Conservation (phyloP, 768 basidiomycete species). For the Saitozyma podzolica region DNA sequence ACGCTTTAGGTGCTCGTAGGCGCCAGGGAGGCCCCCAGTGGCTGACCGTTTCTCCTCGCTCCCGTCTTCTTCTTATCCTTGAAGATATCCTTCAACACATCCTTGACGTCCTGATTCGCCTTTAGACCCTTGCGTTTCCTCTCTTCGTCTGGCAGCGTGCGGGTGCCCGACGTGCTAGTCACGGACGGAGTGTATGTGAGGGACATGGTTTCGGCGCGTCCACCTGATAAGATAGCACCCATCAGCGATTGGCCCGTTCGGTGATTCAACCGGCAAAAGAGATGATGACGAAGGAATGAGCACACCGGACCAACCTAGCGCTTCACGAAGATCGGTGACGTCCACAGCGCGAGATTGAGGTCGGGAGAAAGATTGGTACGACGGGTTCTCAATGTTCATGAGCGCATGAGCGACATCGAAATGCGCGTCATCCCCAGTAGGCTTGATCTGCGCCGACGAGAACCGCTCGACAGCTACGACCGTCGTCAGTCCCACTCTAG, state of each 20-base stretch:
- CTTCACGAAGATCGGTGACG: constrained; percentile 83
- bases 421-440: constrained; percentile 22
- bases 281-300: neutral
- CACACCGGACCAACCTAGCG: constrained; percentile 55
- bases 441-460: constrained; percentile 21
- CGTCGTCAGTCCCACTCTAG: constrained; percentile 1
- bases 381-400: constrained; percentile 89
- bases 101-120: constrained; percentile 28
- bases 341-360: constrained; percentile 73
- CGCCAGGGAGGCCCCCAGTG: too few species aligned
- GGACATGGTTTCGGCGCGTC: constrained; percentile 12
- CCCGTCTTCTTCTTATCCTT: constrained; percentile 35
- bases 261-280: neutral
- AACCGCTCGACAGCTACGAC: constrained; percentile 40
- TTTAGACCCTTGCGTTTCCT: neutral
- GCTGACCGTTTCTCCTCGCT: neutral
- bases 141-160: constrained; percentile 9
- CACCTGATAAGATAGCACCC: constrained; percentile 5
- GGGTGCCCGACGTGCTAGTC: constrained; percentile 15
- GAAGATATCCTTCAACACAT: constrained; percentile 50
- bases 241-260: neutral
- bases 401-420: constrained; percentile 53
- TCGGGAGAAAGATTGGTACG: constrained; percentile 77
- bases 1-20: too few species aligned
- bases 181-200: constrained; percentile 26